Base-by-base conservation (phyloP, 768 basidiomycete genomes). In the Crassisporium funariophilum region DNA sequence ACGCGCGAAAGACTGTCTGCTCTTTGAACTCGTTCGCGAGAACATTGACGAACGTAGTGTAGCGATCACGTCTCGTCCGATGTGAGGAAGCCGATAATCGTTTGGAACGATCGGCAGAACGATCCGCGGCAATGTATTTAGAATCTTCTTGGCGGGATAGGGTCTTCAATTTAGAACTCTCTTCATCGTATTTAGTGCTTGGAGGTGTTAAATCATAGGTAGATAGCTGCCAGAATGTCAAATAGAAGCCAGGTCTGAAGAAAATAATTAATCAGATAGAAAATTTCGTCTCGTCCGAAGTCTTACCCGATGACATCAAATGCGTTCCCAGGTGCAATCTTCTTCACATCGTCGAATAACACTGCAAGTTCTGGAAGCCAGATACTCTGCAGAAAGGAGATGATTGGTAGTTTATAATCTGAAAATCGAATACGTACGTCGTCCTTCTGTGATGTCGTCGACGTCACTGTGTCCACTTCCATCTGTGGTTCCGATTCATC, bases 171-270 rank as follows among this genome's bases (percentile, higher is more conserved):
- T 74, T 71, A 19, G 78, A 74, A 22, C 81, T 79, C 58, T 93
- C 88, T 58, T 89, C 86, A 35, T 90, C 84, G 51, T 98, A 99
- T 49, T 81, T 81, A 5, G 80, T 60, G 13, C 77, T 73, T 0
- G 95, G 93, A 10, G 90, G 87, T 1, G 81, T 70, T 24, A 98
- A 76, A 65, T 99, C 97, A 58, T 93, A 91, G 24, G 88, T 87
- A 1, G 91, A 88, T 41, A 98, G 68, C 64, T 98, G 95, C 97
- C 97, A 99, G 70, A 98, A 99, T 2, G 95, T 93, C 36, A 91
- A 68, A 60, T 94, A 98, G 70, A 99, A 98, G 2, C 84, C 88
- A 21, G 93, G 86, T 3, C 95, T 97, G 54, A 20, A 41, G 13
- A 35, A 44, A 10, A 17, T 48, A 45, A 41, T 17, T 12, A 42